Conservation (phyloP, 495 filamentous ascomycete genomes). For the Cercophora samala region DNA sequence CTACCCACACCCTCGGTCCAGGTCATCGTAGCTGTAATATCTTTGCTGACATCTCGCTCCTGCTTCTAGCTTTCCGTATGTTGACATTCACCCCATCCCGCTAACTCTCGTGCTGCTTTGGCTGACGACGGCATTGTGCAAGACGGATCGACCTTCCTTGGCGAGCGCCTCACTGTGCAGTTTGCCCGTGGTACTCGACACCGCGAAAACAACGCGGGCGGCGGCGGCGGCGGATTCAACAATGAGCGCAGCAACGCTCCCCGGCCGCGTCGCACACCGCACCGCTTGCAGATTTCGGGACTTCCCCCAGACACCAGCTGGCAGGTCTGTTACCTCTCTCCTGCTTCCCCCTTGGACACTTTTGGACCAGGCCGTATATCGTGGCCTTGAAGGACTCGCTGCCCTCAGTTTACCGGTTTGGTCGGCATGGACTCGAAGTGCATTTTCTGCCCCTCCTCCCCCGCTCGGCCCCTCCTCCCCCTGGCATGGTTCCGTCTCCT, state of each 20-base stretch:
- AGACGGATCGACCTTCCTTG: conserved; percentile 98
- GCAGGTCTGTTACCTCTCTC: conserved; percentile 87
- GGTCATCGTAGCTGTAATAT: conserved; percentile 21
- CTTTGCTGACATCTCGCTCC: conserved; percentile 20
- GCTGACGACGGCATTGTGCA: conserved; percentile 42
- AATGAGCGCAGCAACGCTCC: conserved; percentile 73
- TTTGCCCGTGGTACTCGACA: conserved; percentile 93
- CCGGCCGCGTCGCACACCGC: conserved; percentile 88
- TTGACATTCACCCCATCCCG: conserved; percentile 34
- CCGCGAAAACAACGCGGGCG: conserved; percentile 53
- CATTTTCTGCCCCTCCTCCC: conserved; percentile 17
- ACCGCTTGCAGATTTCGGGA: conserved; percentile 95
- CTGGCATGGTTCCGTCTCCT: not conserved
- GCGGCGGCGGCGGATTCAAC: conserved; percentile 57
- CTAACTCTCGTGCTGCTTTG: conserved; percentile 12
- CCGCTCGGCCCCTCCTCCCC: not conserved
- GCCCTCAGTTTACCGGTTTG: not conserved
- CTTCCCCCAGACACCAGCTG: conserved; percentile 98
- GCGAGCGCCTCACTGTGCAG: conserved; percentile 92
- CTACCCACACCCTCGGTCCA: conserved; percentile 14
- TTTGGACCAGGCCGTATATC: conserved; percentile 25
- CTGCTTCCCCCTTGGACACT: conserved; percentile 53
- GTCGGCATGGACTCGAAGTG: conserved; percentile 9
- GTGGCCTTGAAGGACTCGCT: not conserved
- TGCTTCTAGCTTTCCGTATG: conserved; percentile 55